phyloP scores from a whole-genome alignment of 352 stramenopile species.

The Salisapilia sapeloensis region DNA sequence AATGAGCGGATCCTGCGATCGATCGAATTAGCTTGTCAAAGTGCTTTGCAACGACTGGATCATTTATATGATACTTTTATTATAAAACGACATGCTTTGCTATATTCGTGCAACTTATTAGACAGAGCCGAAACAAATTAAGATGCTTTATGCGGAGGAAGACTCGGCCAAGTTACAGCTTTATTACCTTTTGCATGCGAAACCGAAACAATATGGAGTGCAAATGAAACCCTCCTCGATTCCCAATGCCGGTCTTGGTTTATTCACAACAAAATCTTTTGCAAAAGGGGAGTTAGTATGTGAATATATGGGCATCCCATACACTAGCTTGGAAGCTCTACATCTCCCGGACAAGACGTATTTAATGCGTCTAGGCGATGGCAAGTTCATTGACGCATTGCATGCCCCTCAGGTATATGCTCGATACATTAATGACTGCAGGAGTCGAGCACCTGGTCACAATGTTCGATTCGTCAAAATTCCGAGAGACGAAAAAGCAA shows the following conservation, averaged over 20 bases:
- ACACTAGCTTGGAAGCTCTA: conserved; percentile 22
- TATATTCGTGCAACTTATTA: too few species aligned
- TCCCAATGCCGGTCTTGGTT: conserved; percentile 22
- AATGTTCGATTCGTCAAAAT: conserved; percentile 68
- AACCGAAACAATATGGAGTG: conserved; percentile 11
- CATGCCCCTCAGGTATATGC: conserved; percentile 24
- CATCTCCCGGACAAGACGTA: conserved; percentile 51
- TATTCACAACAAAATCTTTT: conserved; percentile 23
- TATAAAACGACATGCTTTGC: too few species aligned
- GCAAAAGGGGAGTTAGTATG: conserved; percentile 12
- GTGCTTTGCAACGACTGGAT: too few species aligned
- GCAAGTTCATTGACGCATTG: conserved; percentile 55
- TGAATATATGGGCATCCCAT: conserved; percentile 18
- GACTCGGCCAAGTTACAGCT: too few species aligned
- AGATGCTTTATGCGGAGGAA: too few species aligned
- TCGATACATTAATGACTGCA: conserved; percentile 72
- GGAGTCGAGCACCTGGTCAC: conserved; percentile 21
- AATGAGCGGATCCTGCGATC: too few species aligned
- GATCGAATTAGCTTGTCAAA: too few species aligned
- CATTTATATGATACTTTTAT: too few species aligned
- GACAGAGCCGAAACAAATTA: too few species aligned
- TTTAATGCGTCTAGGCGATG: conserved; percentile 65
- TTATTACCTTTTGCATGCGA: conserved; percentile 3
- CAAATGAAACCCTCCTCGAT: conserved; percentile 24
- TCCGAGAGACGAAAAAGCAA: conserved; percentile 20